A percentile compares a stretch with the other conserved stretches of the same genome.
phyloP scores from a whole-genome alignment of 2,329 filamentous ascomycete species.

The Gaeumannomyces sp. region DNA sequence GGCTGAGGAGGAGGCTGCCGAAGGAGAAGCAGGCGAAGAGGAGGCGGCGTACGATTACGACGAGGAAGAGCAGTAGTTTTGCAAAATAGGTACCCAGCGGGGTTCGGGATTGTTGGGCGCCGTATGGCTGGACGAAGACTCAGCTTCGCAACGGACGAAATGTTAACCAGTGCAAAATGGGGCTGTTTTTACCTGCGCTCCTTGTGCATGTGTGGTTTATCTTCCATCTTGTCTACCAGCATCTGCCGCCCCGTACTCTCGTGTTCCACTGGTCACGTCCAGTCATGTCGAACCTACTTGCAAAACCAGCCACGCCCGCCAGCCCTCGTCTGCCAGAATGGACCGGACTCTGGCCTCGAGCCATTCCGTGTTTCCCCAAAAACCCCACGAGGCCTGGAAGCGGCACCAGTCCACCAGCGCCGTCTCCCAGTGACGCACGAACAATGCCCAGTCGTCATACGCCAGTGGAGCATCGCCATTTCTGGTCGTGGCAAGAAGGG shows the following conservation, averaged over 20 bases:
- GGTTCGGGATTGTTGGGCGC: too few relatives aligned
- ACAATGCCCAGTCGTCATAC: slow-evolving; percentile 47
- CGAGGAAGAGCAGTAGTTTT: background rate
- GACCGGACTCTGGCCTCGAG: slow-evolving; percentile 46
- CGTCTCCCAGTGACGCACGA: slow-evolving; percentile 58
- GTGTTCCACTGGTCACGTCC: too few relatives aligned
- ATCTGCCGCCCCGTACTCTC: too few relatives aligned
- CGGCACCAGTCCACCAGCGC: slow-evolving; percentile 62
- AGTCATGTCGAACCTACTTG: background rate
- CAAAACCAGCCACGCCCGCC: slow-evolving; percentile 22
- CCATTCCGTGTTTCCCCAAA: slow-evolving; percentile 56
- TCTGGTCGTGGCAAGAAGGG: slow-evolving; percentile 15
- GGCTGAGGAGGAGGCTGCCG: background rate
- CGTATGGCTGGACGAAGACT: too few relatives aligned
- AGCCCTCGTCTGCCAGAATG: slow-evolving; percentile 38
- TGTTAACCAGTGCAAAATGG: too few relatives aligned
- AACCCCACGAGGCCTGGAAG: slow-evolving; percentile 55
- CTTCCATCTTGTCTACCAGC: too few relatives aligned
- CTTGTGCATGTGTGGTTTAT: too few relatives aligned
- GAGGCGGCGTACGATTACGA: background rate
- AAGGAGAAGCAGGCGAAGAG: background rate
- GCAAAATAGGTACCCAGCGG: too few relatives aligned
- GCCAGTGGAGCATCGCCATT: slow-evolving; percentile 40
- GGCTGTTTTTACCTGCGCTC: too few relatives aligned
- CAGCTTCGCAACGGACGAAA: too few relatives aligned